phyloP scores from a whole-genome alignment of 75 land plant genomes.

The Sequoia sempervirens region DNA sequence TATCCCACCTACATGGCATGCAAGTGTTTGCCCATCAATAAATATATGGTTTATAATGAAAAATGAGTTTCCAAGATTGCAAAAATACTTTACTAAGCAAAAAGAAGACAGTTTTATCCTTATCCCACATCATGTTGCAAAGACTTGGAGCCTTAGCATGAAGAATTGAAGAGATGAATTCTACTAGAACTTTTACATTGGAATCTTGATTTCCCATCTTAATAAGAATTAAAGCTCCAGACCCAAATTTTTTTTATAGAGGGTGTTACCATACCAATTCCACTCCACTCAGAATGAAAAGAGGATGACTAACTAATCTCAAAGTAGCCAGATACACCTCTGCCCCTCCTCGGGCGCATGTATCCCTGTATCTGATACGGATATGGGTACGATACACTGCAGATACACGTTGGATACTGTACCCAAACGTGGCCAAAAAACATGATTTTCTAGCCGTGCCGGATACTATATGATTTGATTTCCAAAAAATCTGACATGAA shows the following conservation, averaged over 20 bases:
- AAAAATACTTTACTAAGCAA: neutral
- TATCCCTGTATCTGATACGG: too few species aligned
- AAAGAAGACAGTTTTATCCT: neutral
- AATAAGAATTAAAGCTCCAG: neutral
- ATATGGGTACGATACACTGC: too few species aligned
- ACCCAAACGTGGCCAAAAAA: too few species aligned
- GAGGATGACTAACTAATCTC: too few species aligned
- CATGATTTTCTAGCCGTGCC: too few species aligned
- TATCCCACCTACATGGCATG: slow-evolving; percentile 63
- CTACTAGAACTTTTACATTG: neutral
- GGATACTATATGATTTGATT: too few species aligned
- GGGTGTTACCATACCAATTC: neutral
- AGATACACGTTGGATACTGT: too few species aligned
- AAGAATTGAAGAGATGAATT: neutral
- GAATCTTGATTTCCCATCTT: neutral
- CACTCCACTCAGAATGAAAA: neutral
- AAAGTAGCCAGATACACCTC: too few species aligned
- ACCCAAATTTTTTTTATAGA: neutral
- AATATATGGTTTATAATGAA: slow-evolving; percentile 1
- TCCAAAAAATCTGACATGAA: too few species aligned
- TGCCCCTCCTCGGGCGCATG: too few species aligned
- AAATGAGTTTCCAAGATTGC: neutral
- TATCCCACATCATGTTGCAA: neutral
- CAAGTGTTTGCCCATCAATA: neutral
- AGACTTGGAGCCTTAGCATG: neutral